These are phyloP conservation scores for Eleusine coracana DNA, from an alignment of 176 grass and related monocot genomes.

Conservation along the genomic window DNA sequence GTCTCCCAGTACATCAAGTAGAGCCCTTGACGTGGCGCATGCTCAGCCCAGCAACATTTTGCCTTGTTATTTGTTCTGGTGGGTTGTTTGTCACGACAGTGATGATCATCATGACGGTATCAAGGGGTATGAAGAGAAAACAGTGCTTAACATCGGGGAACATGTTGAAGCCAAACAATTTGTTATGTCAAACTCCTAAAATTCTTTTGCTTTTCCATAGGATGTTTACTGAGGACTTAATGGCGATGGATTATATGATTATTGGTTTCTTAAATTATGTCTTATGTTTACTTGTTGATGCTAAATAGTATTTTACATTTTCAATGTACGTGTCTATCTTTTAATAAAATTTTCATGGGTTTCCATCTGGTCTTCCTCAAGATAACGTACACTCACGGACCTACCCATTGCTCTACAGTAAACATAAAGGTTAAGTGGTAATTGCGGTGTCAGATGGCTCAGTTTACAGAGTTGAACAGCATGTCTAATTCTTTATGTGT, in stretches of 20 bases:
- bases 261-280: conserved; percentile 42
- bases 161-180: conserved; percentile 46
- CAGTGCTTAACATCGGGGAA: conserved; percentile 37
- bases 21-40: conserved; percentile 17
- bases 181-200: conserved; percentile 52
- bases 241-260: conserved; percentile 51
- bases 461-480: too few relatives aligned
- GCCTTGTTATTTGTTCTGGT: conserved; percentile 44
- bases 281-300: conserved; percentile 7
- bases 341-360: neutral
- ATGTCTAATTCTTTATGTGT: too few relatives aligned
- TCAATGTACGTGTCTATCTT: neutral
- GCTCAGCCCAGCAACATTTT: conserved; percentile 41
- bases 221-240: conserved; percentile 41
- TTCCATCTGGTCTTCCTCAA: too few relatives aligned
- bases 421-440: too few relatives aligned
- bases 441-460: too few relatives aligned
- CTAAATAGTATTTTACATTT: neutral
- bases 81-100: conserved; percentile 37
- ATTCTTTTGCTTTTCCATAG: conserved; percentile 58
- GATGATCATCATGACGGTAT: conserved; percentile 44
- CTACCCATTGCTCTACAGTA: too few relatives aligned
- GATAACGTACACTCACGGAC: too few relatives aligned
- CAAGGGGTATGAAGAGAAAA: conserved; percentile 49
- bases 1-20: conserved; percentile 86